These are phyloP conservation scores for Fusarium hainanense DNA, from an alignment of 2,329 filamentous ascomycete genomes.

Conservation along the genomic window DNA sequence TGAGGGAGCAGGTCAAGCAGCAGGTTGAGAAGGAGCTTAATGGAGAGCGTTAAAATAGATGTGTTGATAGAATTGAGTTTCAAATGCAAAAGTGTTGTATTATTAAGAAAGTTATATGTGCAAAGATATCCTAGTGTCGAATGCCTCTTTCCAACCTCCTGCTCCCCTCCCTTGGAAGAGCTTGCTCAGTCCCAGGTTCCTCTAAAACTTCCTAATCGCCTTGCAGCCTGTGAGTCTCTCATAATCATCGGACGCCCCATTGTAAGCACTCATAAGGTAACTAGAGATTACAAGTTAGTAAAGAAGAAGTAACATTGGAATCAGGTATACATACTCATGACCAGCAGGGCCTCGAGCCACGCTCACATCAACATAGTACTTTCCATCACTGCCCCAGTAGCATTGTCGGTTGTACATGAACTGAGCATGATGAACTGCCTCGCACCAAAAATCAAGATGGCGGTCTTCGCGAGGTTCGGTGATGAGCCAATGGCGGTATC, in stretches of 20 bases:
- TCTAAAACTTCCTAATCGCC: not conserved
- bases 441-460: slow-evolving; percentile 2
- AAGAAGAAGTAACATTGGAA: not conserved
- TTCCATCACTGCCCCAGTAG: not conserved
- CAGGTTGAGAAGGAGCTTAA: slow-evolving; percentile 75
- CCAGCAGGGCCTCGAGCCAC: not conserved
- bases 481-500: slow-evolving; percentile 9
- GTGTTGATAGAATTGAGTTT: not conserved
- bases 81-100: slow-evolving; percentile 1
- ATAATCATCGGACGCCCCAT: not conserved
- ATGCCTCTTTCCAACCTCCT: not conserved
- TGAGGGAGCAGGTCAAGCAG: slow-evolving; percentile 78
- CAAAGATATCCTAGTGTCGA: not conserved
- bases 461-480: not conserved
- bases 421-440: not conserved
- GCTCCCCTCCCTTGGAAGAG: no score
- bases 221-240: not conserved
- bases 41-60: slow-evolving; percentile 37
- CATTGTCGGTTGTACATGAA: not conserved
- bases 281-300: not conserved
- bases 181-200: no score
- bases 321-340: not conserved
- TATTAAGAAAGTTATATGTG: not conserved
- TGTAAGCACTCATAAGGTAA: not conserved
- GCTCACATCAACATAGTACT: slow-evolving; percentile 10